Evolutionary conservation across 768 basidiomycete genomes (phyloP), one percentile per base, ranked within the genome.

Genomic region (Collybia mongolica): DNA sequence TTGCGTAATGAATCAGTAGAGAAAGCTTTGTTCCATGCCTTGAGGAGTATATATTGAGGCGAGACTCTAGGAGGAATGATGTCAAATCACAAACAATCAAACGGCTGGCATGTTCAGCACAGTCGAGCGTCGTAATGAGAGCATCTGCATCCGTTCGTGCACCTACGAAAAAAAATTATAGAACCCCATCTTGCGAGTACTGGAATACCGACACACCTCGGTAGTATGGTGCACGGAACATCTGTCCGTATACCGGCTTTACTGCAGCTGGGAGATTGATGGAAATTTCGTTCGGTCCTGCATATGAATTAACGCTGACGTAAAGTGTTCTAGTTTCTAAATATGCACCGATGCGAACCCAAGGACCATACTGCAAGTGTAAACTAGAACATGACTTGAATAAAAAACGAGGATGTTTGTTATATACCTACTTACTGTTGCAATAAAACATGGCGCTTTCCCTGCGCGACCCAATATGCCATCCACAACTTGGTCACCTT

Each of bases 401-500:
- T 5, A n/a, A 46, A 15, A 18, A 24, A 18, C 19, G 22, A 32
- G 18, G 37, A 47, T 26, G 11, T 15, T 26, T 5, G 17, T 20
- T 43, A 42, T 11, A 18, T 9, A 14, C 15, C 23, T 46, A 11
- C 24, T 35, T 29, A 58, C 54, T 41, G 39, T 49, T 56, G 51
- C 26, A 56, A 39, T 22, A 40, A 38, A 5, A 54, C 19, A 22
- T 55, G 56, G 23, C 60, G 60, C 6, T 60, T 62, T 5, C 61
- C 52, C 22, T 54, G 56, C 11, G 22, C 46, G 3, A 60, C 41
- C 3, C 44, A 38, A 22, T 55, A 37, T 17, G 62, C 57, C 28
- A 57, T 45, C 60, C 62, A 69, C 65, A 63, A 66, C 47, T 71
- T 72, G 8, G 67, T 62, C 23, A 66, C 19, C 47, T 59, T 69